Evolutionary conservation across 2,329 filamentous ascomycete species (phyloP).

Genomic region (Cladosporium sphaerospermum): DNA sequence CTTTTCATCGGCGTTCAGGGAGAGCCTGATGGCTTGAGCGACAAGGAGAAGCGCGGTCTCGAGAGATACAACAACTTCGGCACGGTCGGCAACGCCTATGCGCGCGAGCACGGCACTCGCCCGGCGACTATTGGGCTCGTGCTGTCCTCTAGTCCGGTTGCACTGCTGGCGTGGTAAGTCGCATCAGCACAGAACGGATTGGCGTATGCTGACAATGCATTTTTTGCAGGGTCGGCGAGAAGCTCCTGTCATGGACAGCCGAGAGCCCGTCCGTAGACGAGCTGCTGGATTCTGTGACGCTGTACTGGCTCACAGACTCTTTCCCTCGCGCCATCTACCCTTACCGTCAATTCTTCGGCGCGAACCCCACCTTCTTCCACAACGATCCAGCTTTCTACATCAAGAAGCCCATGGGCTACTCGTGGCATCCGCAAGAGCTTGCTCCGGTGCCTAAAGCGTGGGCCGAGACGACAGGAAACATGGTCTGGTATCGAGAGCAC

Average conservation of each 20-base stretch:
- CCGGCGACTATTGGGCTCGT: conserved; percentile 53
- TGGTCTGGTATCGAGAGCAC: conserved; percentile 36
- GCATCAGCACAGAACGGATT: too few relatives aligned
- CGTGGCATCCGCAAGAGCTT: conserved; percentile 39
- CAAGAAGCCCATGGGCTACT: conserved; percentile 40
- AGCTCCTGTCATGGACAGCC: conserved; percentile 51
- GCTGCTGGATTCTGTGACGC: conserved; percentile 45
- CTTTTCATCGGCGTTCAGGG: conserved; percentile 16
- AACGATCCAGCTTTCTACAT: conserved; percentile 20
- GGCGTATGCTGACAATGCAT: background rate
- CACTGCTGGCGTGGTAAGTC: conserved; percentile 47
- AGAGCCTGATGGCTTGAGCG: conserved; percentile 13
- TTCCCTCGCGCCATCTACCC: conserved; percentile 40
- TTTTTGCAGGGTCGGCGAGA: conserved; percentile 46
- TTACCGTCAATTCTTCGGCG: conserved; percentile 37
- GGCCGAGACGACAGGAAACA: conserved; percentile 33
- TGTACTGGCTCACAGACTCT: conserved; percentile 51
- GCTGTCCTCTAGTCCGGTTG: conserved; percentile 48
- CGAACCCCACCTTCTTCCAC: conserved; percentile 22
- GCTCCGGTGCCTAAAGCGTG: conserved; percentile 33
- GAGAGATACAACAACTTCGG: conserved; percentile 19
- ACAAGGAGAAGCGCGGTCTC: conserved; percentile 20
- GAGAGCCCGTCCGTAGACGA: conserved; percentile 32
- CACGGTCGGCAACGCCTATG: conserved; percentile 44
- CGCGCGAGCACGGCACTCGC: conserved; percentile 47